Percentiles rank a stretch among this genome's conserved stretches.
These are phyloP conservation scores for Mrakia blollopis DNA, from an alignment of 768 basidiomycete species.

Conservation along the genomic window DNA sequence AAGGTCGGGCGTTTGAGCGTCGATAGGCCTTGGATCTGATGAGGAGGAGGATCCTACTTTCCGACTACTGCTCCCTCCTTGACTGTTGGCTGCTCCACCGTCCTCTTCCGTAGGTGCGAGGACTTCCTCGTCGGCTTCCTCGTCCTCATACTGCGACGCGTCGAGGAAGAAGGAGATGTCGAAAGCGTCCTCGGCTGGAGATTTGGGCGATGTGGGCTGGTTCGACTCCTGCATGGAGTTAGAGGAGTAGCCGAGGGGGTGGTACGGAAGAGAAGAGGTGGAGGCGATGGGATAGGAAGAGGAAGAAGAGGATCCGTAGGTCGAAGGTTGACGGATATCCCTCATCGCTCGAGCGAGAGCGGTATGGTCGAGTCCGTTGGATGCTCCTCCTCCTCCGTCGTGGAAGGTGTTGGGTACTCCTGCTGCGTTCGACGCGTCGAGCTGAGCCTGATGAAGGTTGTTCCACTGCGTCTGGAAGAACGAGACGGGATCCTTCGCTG, in stretches of 20 bases:
- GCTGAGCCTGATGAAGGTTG: conserved; percentile 22
- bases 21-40: conserved; percentile 1
- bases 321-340: conserved; percentile 12
- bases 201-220: not conserved
- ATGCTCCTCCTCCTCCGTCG: not conserved
- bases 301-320: not conserved
- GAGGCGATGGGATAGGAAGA: conserved; percentile 1
- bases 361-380: conserved; percentile 12
- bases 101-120: not conserved
- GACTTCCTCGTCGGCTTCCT: conserved; percentile 8
- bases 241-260: not conserved
- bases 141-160: conserved; percentile 24
- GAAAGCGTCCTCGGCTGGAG: conserved; percentile 22
- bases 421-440: conserved; percentile 1
- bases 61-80: not conserved
- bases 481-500: conserved; percentile 25
- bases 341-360: conserved; percentile 16
- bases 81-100: conserved; percentile 7
- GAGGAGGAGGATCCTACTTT: not conserved
- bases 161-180: conserved; percentile 33
- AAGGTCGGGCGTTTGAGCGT: conserved; percentile 29
- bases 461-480: conserved; percentile 27
- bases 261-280: conserved; percentile 4
- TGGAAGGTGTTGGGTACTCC: not conserved
- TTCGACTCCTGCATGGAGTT: not conserved